Base-by-base conservation (phyloP, 2,329 filamentous ascomycete species). In the Pleoardoris graminearum region DNA sequence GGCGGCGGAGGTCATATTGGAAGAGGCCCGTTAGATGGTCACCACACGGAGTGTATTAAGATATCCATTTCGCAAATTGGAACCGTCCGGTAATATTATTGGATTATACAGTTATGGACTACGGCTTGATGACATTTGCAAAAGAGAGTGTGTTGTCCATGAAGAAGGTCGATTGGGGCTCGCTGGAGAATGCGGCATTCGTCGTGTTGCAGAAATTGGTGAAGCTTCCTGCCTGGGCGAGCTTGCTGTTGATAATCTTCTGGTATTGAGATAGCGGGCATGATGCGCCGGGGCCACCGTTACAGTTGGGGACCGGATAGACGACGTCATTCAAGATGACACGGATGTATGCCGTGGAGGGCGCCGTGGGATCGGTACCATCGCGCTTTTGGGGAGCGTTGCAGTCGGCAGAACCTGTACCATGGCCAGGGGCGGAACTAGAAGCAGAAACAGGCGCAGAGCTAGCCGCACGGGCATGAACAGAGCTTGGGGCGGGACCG, bases 301-400 rank as follows among this genome's bases (percentile, higher is more conserved):
- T 75, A 68, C 83, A 87, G 0, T 72, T 76, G 0, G 80, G 78
- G 1, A 87, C 68, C 0, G 82, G 82, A 62, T 87, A 87, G 3
- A 87, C 79, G 7, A 81, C 82, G 50, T 87, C 84, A 60, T 88
- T 87, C 36, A 87, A 74, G 10, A 79, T 74, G 43, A 88, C 78
- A 14, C 85, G 80, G 36, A 87, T 65, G 53, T 79, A 85, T 23
- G 22, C 51, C 25, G 23, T 3, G 16, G 36, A 48, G 3, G 36
- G 33, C 6, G 55, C 44, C 12, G 60, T 58, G 37, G 46, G 23
- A 10, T 45, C 53, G 6, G 43, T 36, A 27, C 50, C 48, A 21
- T 57, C 54, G 21, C 44, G 32, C 22, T 48, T 48, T 11, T 46
- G 17, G 22, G n/a, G 7, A 36, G 43, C 33, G 19, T 17, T 17